A percentile compares a stretch with the other conserved stretches of the same genome.
Evolutionary conservation across 2,329 filamentous ascomycete genomes (phyloP).

Genomic region (Malbranchea cinnamomea): DNA sequence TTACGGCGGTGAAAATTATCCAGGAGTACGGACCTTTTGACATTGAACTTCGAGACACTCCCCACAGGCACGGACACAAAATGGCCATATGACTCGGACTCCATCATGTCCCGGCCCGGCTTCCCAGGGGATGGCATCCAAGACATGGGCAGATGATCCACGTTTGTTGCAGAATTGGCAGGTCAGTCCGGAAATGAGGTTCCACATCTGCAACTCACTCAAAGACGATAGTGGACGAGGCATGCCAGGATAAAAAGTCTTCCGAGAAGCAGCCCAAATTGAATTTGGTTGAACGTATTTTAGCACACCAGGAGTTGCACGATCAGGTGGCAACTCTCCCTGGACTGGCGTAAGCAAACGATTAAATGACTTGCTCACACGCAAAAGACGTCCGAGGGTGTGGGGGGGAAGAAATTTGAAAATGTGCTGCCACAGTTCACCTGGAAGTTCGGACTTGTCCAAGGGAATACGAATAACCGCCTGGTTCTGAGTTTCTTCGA

Average conservation of each 20-base stretch:
- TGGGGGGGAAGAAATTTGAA: conserved; percentile 52
- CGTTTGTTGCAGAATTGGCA: conserved; percentile 55
- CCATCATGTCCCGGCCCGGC: conserved; percentile 47
- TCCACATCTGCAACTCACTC: conserved; percentile 65
- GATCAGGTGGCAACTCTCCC: conserved; percentile 16
- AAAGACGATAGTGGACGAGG: conserved; percentile 51
- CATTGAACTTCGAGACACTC: conserved; percentile 46
- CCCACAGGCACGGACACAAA: conserved; percentile 51
- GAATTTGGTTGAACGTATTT: conserved; percentile 40
- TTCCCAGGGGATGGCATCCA: conserved; percentile 35
- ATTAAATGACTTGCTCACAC: conserved; percentile 54
- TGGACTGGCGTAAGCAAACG: conserved; percentile 39
- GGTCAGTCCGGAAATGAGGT: conserved; percentile 43
- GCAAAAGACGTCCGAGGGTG: conserved; percentile 49
- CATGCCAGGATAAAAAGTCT: conserved; percentile 49
- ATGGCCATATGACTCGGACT: conserved; percentile 55
- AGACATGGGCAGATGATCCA: conserved; percentile 11
- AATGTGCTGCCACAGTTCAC: conserved; percentile 54
- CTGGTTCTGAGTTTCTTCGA: conserved; percentile 3
- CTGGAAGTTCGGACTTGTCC: conserved; percentile 32
- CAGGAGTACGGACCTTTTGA: conserved; percentile 46
- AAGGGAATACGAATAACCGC: conserved; percentile 3
- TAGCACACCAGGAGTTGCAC: conserved; percentile 18
- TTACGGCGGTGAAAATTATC: conserved; percentile 8
- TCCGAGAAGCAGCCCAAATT: conserved; percentile 58